A percentile compares a stretch with the other conserved stretches of the same genome.
Conservation (phyloP, 2,329 filamentous ascomycete species). For the Saccharata proteae region DNA sequence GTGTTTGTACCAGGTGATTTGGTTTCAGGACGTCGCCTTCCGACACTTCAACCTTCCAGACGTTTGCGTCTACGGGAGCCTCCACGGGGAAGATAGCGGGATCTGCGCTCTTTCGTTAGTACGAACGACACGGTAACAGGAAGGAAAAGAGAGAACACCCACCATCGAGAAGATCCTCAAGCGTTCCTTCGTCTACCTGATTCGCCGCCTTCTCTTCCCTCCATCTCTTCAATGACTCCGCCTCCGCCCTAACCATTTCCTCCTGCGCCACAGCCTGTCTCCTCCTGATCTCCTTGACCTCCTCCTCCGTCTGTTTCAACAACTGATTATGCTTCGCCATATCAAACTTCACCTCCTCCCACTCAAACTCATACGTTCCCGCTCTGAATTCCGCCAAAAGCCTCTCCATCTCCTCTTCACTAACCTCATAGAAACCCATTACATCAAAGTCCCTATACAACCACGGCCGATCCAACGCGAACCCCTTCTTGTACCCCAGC, state of each 20-base stretch:
- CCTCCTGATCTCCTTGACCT: slow-evolving; percentile 34
- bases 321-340: slow-evolving; percentile 43
- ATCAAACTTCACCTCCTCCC: slow-evolving; percentile 39
- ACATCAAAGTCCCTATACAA: slow-evolving; percentile 47
- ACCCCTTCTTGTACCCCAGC: slow-evolving; percentile 40
- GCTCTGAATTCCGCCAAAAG: slow-evolving; percentile 37
- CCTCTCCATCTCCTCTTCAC: slow-evolving; percentile 38
- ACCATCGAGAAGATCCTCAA: slow-evolving; percentile 36
- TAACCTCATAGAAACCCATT: slow-evolving; percentile 43
- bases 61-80: slow-evolving; percentile 33
- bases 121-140: not conserved
- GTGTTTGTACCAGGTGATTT: slow-evolving; percentile 20
- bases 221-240: slow-evolving; percentile 32
- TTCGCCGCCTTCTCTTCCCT: slow-evolving; percentile 30
- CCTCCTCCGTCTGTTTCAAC: slow-evolving; percentile 32
- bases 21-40: slow-evolving; percentile 25
- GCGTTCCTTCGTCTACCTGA: slow-evolving; percentile 34
- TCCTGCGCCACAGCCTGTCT: slow-evolving; percentile 38
- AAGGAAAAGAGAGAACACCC: slow-evolving; percentile 18
- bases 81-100: slow-evolving; percentile 25
- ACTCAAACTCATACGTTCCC: slow-evolving; percentile 41
- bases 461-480: slow-evolving; percentile 36
- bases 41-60: slow-evolving; percentile 32
- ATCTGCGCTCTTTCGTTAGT: slow-evolving; percentile 11
- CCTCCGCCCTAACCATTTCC: slow-evolving; percentile 35